Evolutionary conservation across 345 rosid genomes (phyloP).

Genomic region (Bruguiera sexangula): DNA sequence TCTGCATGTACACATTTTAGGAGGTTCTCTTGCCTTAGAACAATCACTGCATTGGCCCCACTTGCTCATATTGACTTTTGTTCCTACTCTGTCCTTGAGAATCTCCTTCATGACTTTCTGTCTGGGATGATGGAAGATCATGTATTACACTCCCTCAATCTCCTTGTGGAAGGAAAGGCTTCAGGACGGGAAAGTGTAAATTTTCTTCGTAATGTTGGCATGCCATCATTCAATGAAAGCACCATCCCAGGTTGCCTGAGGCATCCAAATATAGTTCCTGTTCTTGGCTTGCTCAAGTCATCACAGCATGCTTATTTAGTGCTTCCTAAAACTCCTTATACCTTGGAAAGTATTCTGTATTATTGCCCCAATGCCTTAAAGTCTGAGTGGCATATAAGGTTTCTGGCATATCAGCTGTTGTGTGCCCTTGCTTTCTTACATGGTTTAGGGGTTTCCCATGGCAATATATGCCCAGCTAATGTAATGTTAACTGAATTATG

Average conservation of each 20-base stretch:
- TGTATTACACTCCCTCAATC: conserved; percentile 51
- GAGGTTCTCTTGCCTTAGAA: conserved; percentile 49
- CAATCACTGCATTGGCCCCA: conserved; percentile 56
- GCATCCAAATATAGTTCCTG: conserved; percentile 78
- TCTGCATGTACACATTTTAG: conserved; percentile 36
- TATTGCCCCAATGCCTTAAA: conserved; percentile 62
- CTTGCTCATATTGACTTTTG: conserved; percentile 45
- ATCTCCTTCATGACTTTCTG: conserved; percentile 46
- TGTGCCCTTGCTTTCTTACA: conserved; percentile 73
- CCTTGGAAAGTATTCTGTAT: conserved; percentile 71
- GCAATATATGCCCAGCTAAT: conserved; percentile 64
- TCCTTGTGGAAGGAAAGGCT: conserved; percentile 60
- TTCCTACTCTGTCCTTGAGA: conserved; percentile 45
- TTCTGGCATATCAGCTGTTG: conserved; percentile 68
- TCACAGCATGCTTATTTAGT: conserved; percentile 45
- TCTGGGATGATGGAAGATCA: conserved; percentile 68
- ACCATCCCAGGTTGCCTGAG: conserved; percentile 53
- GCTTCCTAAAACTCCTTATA: conserved; percentile 66
- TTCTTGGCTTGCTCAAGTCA: conserved; percentile 58
- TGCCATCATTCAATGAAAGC: conserved; percentile 50
- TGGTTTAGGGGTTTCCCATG: conserved; percentile 59
- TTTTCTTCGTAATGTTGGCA: conserved; percentile 60
- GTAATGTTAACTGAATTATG: conserved; percentile 58
- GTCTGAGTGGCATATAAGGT: conserved; percentile 72
- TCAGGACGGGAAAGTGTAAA: conserved; percentile 55